Evolutionary conservation across 805 yeast genomes (phyloP).

Genomic region (Jamesozyma piceae): DNA sequence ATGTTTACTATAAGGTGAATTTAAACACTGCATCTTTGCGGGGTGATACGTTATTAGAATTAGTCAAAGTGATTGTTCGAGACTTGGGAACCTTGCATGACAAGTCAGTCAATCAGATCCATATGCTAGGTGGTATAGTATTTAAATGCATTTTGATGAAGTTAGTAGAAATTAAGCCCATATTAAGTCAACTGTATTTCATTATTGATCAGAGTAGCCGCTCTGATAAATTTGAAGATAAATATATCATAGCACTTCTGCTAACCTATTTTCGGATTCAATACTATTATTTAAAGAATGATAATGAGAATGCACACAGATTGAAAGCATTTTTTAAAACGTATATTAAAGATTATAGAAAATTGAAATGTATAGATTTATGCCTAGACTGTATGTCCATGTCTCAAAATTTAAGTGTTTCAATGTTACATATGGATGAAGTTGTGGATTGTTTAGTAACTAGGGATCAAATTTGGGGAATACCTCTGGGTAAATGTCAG

Average conservation of each 20-base stretch:
- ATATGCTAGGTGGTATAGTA: constrained; percentile 27
- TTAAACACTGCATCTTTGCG: constrained; percentile 18
- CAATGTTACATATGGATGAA: constrained; percentile 57
- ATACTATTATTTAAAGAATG: constrained; percentile 23
- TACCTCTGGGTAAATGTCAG: constrained; percentile 59
- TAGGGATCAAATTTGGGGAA: constrained; percentile 56
- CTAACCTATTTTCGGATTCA: constrained; percentile 52
- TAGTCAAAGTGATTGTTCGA: constrained; percentile 17
- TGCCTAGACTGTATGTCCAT: constrained; percentile 29
- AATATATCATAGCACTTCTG: constrained; percentile 40
- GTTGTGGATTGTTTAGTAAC: constrained; percentile 53
- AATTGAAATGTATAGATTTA: constrained; percentile 42
- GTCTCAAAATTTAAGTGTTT: constrained; percentile 14
- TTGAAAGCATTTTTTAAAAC: constrained; percentile 47
- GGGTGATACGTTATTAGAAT: constrained; percentile 23
- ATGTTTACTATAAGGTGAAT: constrained; percentile 26
- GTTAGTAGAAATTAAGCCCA: constrained; percentile 68
- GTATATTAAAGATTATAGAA: constrained; percentile 56
- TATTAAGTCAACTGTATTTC: constrained; percentile 18
- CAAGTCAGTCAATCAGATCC: constrained; percentile 8
- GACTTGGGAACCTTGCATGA: constrained; percentile 22
- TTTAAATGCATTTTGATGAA: constrained; percentile 60
- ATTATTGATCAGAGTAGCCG: constrained; percentile 38
- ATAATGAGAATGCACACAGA: constrained; percentile 36
- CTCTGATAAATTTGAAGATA: constrained; percentile 51